phyloP scores from a whole-genome alignment of 495 filamentous ascomycete species.

The Pyronema domesticum region DNA sequence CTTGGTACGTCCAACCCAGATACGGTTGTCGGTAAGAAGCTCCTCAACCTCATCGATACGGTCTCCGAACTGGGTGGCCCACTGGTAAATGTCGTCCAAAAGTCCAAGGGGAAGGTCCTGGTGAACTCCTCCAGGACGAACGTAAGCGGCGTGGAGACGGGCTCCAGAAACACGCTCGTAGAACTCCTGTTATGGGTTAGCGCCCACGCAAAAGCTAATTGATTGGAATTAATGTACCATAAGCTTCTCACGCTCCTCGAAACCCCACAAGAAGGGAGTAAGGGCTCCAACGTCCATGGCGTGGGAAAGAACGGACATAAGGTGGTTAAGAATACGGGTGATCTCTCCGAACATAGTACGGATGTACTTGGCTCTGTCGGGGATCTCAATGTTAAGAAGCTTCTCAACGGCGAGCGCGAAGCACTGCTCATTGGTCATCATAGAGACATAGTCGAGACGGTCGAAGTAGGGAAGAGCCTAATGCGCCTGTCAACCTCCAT shows the following conservation, averaged over 20 bases:
- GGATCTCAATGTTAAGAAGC: constrained; percentile 92
- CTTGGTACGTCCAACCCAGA: constrained; percentile 87
- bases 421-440: constrained; percentile 99
- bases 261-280: constrained; percentile 98
- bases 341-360: constrained; percentile 93
- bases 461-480: constrained; percentile 92
- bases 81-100: constrained; percentile 98
- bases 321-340: constrained; percentile 85
- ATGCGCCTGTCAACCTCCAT: background rate
- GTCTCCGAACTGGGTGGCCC: constrained; percentile 98
- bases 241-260: constrained; percentile 98
- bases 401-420: constrained; percentile 92
- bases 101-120: constrained; percentile 90
- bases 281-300: constrained; percentile 99
- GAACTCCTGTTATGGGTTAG: constrained; percentile 55
- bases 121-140: constrained; percentile 89
- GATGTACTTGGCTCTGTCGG: constrained; percentile 90
- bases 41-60: constrained; percentile 99
- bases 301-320: constrained; percentile 95
- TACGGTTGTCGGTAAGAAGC: constrained; percentile 95
- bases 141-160: constrained; percentile 94
- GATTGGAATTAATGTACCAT: constrained; percentile 45
- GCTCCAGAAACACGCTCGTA: constrained; percentile 98
- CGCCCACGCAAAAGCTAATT: background rate
- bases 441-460: constrained; percentile 95